Base-by-base conservation (phyloP, 2,329 filamentous ascomycete genomes). In the Talaromyces albobiverticillius region DNA sequence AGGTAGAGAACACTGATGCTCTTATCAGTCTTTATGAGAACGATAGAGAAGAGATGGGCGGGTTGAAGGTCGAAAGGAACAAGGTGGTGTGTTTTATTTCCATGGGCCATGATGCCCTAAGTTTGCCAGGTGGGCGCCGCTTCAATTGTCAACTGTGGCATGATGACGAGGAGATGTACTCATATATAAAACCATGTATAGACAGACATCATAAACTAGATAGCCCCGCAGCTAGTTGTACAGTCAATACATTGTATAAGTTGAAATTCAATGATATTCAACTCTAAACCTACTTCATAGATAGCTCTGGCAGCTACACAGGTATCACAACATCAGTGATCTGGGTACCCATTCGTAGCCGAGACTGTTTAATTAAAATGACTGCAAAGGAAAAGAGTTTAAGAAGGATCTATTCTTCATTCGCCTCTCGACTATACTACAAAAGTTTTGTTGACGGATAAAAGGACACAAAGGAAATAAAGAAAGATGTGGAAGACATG, bases 1-100 rank as follows among this genome's bases (percentile, higher is more conserved):
- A 70, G 79, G 42, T 82, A 64, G 58, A 49, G 14, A 26, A 23
- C 16, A 23, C 13, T 25, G 34, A 40, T n/a, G n/a, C n/a, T n/a
- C n/a, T n/a, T n/a, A n/a, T n/a, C n/a, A n/a, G n/a, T n/a, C n/a
- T n/a, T n/a, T n/a, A n/a, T n/a, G n/a, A n/a, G n/a, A n/a, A n/a
- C n/a, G 46, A 48, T 48, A 18, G 31, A 48, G 31, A 46, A 20
- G 31, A 26, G 26, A 29, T 29, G 5, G 26, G 10, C 10, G 5
- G 26, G 26, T 29, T 29, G 26, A n/a, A n/a, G n/a, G 26, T 29
- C 10, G 26, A 29, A 29, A 29, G 26, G 26, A 29, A 29, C 5
- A 29, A 10, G 10, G 26, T 6, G 26, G 5, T 29, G 26, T 29
- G 26, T 29, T 29, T 10, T 13, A 3, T 36, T 16, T 8, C 14